Base-by-base conservation (phyloP, 2,329 filamentous ascomycete genomes). In the Orbilia oligospora region DNA sequence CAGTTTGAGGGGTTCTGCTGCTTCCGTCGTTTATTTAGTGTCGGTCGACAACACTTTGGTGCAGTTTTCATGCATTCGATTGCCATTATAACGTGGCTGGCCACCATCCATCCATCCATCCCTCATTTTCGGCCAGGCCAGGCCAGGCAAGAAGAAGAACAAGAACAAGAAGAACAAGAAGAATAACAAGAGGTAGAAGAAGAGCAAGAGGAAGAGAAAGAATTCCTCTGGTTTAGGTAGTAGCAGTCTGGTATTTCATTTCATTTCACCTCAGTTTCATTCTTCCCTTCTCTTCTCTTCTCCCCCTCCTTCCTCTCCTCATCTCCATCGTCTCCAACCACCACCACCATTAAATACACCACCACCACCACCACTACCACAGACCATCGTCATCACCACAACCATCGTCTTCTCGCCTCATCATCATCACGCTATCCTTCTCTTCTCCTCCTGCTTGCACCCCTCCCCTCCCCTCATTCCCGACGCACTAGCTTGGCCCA, bases 61-160 rank as follows among this genome's bases (percentile, higher is more conserved):
- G 44, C 51, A 27, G 18, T 44, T 1, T 27, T 44, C 49, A 18
- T 46, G 44, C 44, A 46, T 46, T 64, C 27, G 6, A 30, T n/a
- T n/a, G n/a, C n/a, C n/a, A n/a, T 30, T 30, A 30, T 20, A 71
- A 71, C 48, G 68, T 71, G 51, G 68, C 48, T 55, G 55, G 55
- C 53, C 44, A 44, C 51, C 12, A 9, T 12, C 36, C 16, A n/a
- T 67, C 44, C 9, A 18, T 30, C 27, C 27, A 22, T 33, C 33
- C 6, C n/a, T n/a, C n/a, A n/a, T 30, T 30, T 30, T 30, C 27
- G 27, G 27, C 27, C 27, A 30, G 27, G 6, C 27, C 27, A 30
- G 27, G 27, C 27, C 3, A 30, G 27, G 6, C 3, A 30, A 2
- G 8, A 14, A 14, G 4, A 14, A 38, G 8, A 38, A 38, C 36